Percentiles rank a stretch among this genome's conserved stretches.
phyloP scores from a whole-genome alignment of 176 grass and related monocot genomes.

The Juncus effusus region DNA sequence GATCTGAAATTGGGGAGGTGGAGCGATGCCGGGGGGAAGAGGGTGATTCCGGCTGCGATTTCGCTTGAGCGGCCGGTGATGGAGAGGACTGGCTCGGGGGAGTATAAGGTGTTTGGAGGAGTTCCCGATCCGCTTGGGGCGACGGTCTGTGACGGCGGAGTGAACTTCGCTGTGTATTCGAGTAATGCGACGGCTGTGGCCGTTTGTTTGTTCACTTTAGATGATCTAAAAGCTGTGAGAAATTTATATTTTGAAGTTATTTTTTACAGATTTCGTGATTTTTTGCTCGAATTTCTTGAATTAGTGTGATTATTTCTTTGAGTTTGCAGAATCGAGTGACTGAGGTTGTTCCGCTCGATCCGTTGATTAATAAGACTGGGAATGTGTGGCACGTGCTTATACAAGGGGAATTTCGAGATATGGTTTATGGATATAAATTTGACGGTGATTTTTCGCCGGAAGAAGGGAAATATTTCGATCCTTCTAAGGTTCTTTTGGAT shows the following conservation, averaged over 20 bases:
- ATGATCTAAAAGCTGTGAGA: constrained; percentile 53
- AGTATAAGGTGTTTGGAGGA: constrained; percentile 63
- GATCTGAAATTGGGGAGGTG: neutral
- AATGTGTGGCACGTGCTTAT: constrained; percentile 80
- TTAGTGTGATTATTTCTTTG: neutral
- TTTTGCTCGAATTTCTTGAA: neutral
- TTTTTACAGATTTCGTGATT: neutral
- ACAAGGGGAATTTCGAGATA: constrained; percentile 40
- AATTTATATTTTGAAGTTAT: neutral
- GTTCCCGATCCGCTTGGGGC: constrained; percentile 61
- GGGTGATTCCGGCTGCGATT: neutral
- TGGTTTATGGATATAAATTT: constrained; percentile 82
- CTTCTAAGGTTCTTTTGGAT: constrained; percentile 58
- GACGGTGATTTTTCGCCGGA: constrained; percentile 62
- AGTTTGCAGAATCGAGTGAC: constrained; percentile 48
- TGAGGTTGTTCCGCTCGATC: constrained; percentile 61
- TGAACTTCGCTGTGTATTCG: constrained; percentile 91
- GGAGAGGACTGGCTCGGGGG: constrained; percentile 39
- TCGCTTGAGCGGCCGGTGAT: neutral
- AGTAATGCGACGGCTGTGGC: constrained; percentile 45
- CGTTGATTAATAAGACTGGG: constrained; percentile 52
- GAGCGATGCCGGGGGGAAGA: neutral
- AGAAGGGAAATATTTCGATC: constrained; percentile 53
- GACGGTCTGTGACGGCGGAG: constrained; percentile 51
- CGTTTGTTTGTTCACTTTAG: constrained; percentile 67